Percentiles rank a stretch among this genome's conserved stretches.
Evolutionary conservation across 2,329 filamentous ascomycete genomes (phyloP).

Genomic region (Aspergillus thermomutatus): DNA sequence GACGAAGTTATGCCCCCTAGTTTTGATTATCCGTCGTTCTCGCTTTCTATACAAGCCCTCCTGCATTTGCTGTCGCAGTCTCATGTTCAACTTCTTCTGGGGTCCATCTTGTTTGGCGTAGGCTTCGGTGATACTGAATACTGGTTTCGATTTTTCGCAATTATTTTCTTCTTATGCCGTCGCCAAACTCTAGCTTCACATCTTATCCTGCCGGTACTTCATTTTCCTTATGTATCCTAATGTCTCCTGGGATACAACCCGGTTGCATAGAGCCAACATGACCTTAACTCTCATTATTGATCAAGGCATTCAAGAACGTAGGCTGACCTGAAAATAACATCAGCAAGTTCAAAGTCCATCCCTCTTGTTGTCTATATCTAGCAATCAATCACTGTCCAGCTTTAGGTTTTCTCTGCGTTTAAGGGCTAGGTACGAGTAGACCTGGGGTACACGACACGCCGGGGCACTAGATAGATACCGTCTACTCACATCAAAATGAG

Average conservation of each 20-base stretch:
- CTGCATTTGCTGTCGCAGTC: neutral
- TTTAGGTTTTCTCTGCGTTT: neutral
- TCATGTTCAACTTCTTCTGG: neutral
- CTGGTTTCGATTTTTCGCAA: neutral
- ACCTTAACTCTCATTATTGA: neutral
- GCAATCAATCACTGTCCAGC: neutral
- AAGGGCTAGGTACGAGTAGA: neutral
- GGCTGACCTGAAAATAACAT: neutral
- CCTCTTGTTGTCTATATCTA: neutral
- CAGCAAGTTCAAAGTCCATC: neutral
- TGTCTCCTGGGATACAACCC: neutral
- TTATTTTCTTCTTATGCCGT: neutral
- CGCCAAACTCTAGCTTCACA: neutral
- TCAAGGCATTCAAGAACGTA: neutral
- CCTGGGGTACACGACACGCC: neutral
- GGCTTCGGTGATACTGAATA: neutral
- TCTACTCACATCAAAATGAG: neutral
- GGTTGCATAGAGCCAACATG: neutral
- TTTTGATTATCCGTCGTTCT: constrained; percentile 11
- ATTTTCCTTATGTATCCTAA: neutral
- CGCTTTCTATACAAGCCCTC: neutral
- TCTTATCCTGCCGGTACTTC: neutral
- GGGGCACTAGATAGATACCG: neutral
- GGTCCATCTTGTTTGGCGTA: neutral
- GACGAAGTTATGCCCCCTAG: constrained; percentile 12